Evolutionary conservation across 2,329 filamentous ascomycete species (phyloP), one percentile per base, ranked within the genome.

Genomic region (Colletotrichum sansevieriae): DNA sequence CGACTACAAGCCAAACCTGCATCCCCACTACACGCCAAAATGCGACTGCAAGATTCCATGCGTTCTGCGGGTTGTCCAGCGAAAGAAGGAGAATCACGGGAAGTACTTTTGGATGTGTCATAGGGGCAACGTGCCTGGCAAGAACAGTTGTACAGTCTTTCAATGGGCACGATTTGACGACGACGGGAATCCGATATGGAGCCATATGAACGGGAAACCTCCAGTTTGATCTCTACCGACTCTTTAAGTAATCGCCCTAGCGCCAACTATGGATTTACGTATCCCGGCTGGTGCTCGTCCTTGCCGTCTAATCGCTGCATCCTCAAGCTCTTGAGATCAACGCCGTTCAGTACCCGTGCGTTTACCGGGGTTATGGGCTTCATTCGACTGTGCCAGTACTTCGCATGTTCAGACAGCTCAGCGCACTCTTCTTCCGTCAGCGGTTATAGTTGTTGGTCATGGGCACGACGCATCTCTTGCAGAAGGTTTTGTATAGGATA

Each of bases 71-170:
- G 94, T 94, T 46, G 93, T 95, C 15, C 93, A 95, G 80, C 89
- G 85, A 75, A 94, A 92, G 79, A 90, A 86, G 73, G 91, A 92
- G 72, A 95, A 89, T 62, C 84, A 89, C 72, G 95, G 95, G 0
- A 85, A 86, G 74, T 97, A 98, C 77, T 96, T 97, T 80, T 97
- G 94, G 94, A 96, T 95, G 92, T 98, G 96, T 75, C 89, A 97
- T 79, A 89, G 89, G 0, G 89, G 91, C 7, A 92, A 90, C 74
- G 85, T 90, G 2, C 91, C 91, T 0, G 91, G 88, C 54, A 91
- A 85, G 80, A 80, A 89, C 44, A 89, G 87, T 5, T 97, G 94
- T 75, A 83, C 86, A 0, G 96, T 91, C 75, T 97, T 97, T 73
- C 85, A 92, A 70, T 97, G 94, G 94, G 94, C 92, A 0, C 87